Percentiles rank a stretch among this genome's conserved stretches.
phyloP scores from a whole-genome alignment of 1,139 yeast species.

The Geotrichum reessii region DNA sequence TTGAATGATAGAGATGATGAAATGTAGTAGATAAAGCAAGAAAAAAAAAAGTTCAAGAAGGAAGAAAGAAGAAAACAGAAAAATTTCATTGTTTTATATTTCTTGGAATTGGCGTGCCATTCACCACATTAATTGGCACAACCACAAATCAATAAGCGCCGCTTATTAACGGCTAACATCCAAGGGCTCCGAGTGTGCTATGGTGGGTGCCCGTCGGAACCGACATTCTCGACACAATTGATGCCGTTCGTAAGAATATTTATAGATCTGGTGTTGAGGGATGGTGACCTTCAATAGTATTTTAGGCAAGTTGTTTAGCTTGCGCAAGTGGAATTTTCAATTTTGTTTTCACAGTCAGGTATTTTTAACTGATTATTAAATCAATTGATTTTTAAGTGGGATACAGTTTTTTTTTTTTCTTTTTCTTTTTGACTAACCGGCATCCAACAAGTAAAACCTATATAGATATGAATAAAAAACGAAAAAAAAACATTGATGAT shows the following conservation, averaged over 20 bases:
- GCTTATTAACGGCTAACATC: background rate
- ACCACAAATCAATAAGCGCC: background rate
- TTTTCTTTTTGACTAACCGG: too few relatives aligned
- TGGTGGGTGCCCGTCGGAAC: background rate
- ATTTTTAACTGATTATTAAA: too few relatives aligned
- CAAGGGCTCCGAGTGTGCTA: background rate
- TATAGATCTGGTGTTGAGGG: too few relatives aligned
- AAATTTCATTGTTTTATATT: background rate
- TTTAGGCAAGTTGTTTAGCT: background rate
- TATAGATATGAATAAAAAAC: too few relatives aligned
- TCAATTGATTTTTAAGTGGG: too few relatives aligned
- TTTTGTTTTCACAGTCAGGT: too few relatives aligned
- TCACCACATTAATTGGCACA: background rate
- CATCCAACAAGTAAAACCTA: too few relatives aligned
- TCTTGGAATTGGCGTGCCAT: background rate
- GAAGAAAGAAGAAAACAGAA: background rate
- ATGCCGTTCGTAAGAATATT: background rate
- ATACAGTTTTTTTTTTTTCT: too few relatives aligned
- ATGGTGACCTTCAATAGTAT: too few relatives aligned
- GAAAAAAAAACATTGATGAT: too few relatives aligned
- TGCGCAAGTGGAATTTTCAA: background rate
- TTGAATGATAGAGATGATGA: background rate
- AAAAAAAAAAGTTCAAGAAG: background rate
- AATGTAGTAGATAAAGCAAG: background rate
- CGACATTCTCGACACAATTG: background rate